Percentiles rank a stretch among this genome's conserved stretches.
Evolutionary conservation across 768 basidiomycete genomes (phyloP).

Genomic region (Phanerochaete sordida): DNA sequence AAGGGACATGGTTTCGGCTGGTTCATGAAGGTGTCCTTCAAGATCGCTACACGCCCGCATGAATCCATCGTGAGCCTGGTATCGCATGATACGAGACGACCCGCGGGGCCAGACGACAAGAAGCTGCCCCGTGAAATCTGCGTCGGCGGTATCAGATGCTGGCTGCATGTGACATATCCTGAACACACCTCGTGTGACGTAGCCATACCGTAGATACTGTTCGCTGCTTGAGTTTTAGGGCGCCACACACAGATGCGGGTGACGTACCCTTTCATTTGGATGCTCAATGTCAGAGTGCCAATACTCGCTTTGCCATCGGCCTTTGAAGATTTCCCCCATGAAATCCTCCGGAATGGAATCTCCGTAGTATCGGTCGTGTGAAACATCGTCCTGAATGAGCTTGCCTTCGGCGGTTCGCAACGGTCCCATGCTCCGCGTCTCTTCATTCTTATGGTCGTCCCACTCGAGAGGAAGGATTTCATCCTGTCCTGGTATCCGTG

Average conservation of each 20-base stretch:
- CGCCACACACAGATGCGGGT: no score
- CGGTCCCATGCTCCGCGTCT: background rate
- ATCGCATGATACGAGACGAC: background rate
- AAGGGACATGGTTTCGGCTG: background rate
- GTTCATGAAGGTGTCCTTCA: background rate
- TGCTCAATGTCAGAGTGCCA: no score
- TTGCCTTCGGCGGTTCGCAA: background rate
- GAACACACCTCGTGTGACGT: background rate
- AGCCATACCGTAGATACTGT: no score
- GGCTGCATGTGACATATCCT: background rate
- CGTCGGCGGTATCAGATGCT: background rate
- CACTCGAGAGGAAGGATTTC: background rate
- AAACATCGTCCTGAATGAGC: no score
- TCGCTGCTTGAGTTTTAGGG: no score
- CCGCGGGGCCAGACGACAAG: background rate
- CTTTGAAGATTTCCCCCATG: no score
- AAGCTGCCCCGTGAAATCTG: background rate
- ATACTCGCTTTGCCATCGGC: no score
- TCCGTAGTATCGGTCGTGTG: no score
- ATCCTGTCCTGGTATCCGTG: background rate
- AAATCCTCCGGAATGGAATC: no score
- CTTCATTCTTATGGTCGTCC: background rate
- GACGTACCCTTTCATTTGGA: no score
- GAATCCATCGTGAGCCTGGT: background rate
- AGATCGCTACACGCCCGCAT: background rate